Percentiles rank a stretch among this genome's conserved stretches.
Conservation (phyloP, 768 basidiomycete species). For the Dentipellis sp. region DNA sequence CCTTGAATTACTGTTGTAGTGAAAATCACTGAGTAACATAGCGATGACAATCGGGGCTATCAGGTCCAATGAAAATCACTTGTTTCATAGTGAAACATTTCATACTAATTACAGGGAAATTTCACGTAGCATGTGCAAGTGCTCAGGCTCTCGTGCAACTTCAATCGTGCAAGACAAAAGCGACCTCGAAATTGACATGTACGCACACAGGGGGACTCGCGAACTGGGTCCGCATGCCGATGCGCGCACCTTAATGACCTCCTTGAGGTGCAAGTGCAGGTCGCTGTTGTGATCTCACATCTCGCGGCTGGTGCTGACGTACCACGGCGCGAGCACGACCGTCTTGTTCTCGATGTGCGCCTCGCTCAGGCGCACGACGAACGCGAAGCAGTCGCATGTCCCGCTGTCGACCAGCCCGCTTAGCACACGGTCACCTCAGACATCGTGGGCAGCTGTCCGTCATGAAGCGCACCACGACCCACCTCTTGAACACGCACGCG, state of each 20-base stretch:
- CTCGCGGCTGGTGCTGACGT: constrained; percentile 60
- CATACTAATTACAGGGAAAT: no score
- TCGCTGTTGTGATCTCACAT: constrained; percentile 90
- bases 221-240: no score
- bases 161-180: no score
- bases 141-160: no score
- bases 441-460: constrained; percentile 92
- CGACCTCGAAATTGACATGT: no score
- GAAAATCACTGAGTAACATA: no score
- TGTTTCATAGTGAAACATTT: no score
- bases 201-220: no score
- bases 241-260: constrained; percentile 35
- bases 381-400: constrained; percentile 64
- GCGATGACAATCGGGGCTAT: no score
- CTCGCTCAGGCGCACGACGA: constrained; percentile 71
- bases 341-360: constrained; percentile 78
- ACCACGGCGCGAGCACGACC: constrained; percentile 70
- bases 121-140: no score
- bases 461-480: constrained; percentile 84
- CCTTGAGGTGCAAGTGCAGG: constrained; percentile 66
- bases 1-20: no score
- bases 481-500: constrained; percentile 78
- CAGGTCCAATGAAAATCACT: no score
- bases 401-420: constrained; percentile 31
- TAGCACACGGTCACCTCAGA: constrained; percentile 83